Conservation (phyloP, 2,329 filamentous ascomycete species). For the Verticillium isaacii region DNA sequence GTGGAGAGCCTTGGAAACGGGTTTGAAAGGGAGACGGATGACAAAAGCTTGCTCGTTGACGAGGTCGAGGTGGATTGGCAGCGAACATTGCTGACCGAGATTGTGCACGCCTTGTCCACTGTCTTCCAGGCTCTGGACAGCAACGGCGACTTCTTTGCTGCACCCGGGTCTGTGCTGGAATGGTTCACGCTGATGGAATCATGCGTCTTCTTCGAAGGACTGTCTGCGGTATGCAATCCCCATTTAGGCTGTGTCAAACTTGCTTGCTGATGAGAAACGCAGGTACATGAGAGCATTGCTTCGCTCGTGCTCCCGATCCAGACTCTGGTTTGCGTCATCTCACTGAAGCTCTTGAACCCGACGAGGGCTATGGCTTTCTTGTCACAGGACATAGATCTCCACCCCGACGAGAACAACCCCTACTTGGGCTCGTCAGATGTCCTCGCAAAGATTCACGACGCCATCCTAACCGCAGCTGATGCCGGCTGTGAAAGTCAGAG, state of each 20-base stretch:
- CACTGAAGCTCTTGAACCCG: constrained; percentile 67
- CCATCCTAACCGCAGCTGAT: constrained; percentile 58
- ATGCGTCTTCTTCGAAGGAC: constrained; percentile 63
- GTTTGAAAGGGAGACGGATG: constrained; percentile 46
- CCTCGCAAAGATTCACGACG: constrained; percentile 67
- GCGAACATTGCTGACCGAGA: constrained; percentile 61
- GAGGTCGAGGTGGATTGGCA: constrained; percentile 56
- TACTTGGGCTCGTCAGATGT: constrained; percentile 68
- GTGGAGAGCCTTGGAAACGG: constrained; percentile 45
- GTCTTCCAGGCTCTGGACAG: constrained; percentile 66
- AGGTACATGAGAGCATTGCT: constrained; percentile 34
- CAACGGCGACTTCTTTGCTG: constrained; percentile 47
- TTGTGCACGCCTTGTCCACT: constrained; percentile 68
- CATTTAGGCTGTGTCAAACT: too few species aligned
- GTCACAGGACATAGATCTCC: constrained; percentile 42
- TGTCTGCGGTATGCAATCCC: constrained; percentile 42
- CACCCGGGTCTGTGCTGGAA: constrained; percentile 53
- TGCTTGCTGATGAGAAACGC: background rate
- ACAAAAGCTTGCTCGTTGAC: constrained; percentile 42
- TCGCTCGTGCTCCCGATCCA: constrained; percentile 62
- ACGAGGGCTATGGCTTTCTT: constrained; percentile 52
- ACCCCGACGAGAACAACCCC: constrained; percentile 38
- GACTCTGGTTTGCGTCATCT: constrained; percentile 64
- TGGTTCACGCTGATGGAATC: constrained; percentile 74
- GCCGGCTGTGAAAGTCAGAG: constrained; percentile 57